Base-by-base conservation (phyloP, 352 stramenopile genomes). In the Phytopythium vexans region DNA sequence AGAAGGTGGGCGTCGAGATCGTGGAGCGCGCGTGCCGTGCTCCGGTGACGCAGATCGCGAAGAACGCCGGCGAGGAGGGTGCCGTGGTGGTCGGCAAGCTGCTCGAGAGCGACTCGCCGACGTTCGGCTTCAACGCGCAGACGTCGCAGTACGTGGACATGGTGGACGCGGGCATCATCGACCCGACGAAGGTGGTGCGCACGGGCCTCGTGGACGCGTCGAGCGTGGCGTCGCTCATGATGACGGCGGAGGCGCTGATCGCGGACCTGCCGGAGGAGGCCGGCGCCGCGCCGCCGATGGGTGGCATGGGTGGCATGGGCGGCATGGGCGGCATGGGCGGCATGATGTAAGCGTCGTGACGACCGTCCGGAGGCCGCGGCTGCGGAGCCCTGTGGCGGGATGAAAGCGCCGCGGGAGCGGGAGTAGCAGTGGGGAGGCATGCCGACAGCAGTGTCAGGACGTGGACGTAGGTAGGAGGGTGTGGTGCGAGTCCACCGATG, bases 231-330 rank as follows among this genome's bases (percentile, higher is more conserved):
- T 97, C 94, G 69, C 84, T 99, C 49, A 97, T 99, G 71, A 99
- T 98, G 77, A 99, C 98, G n/a, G 98, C 97, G 27, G 98, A 99
- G 72, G 87, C 95, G 36, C 95, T 99, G 66, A 98, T 99, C 72
- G 91, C 90, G 6, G 97, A 99, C 72, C 70, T 98, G 64, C 96
- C 96, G 40, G 81, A 93, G 51, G 89, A 98, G 58, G 74, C 86
- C 2, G 83, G 81, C 27, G 70, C 56, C 39, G 74, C 67, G 45
- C 62, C 59, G 14, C 82, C 82, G 4, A 96, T 97, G 85, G 75
- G 68, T 35, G 89, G 88, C 58, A 92, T 92, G 77, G 74, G 74
- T 38, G 80, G 79, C 58, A 92, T 92, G 77, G 74, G 74, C 38
- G 81, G 80, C 55, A 88, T 88, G 74, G 78, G 74, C 33, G 87